These are phyloP conservation scores for Colletotrichum tropicicola DNA, from an alignment of 2,329 filamentous ascomycete species.

Conservation along the genomic window DNA sequence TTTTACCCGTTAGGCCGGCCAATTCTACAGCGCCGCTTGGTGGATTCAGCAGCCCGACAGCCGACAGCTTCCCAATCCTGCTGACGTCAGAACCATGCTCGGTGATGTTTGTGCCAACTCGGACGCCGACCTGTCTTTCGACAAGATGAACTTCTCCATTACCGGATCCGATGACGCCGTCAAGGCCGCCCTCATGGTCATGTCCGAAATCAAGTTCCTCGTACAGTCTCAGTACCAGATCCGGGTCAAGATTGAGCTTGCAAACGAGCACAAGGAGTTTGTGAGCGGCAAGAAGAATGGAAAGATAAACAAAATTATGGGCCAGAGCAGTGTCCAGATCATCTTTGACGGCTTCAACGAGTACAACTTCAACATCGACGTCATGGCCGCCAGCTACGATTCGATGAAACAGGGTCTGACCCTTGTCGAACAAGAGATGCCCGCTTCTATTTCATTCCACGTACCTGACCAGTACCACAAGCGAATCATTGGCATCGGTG, in stretches of 20 bases:
- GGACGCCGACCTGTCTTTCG: constrained; percentile 92
- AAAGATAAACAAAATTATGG: constrained; percentile 99
- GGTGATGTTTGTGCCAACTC: constrained; percentile 97
- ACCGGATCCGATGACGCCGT: constrained; percentile 97
- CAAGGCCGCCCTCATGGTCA: constrained; percentile 92
- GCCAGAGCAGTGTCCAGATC: constrained; percentile 98
- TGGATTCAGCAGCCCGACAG: constrained; percentile 59
- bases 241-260: constrained; percentile 96
- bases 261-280: constrained; percentile 99
- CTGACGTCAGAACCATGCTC: constrained; percentile 89
- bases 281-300: constrained; percentile 99
- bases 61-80: constrained; percentile 66
- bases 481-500: constrained; percentile 97
- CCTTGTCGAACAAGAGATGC: constrained; percentile 98
- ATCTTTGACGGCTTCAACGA: constrained; percentile 99
- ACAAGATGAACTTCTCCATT: constrained; percentile 92
- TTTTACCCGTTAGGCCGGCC: constrained; percentile 72
- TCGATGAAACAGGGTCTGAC: constrained; percentile 92
- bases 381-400: constrained; percentile 91
- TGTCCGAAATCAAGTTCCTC: constrained; percentile 91
- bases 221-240: constrained; percentile 90
- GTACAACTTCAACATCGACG: constrained; percentile 99
- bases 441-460: constrained; percentile 98
- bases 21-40: constrained; percentile 98
- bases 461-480: constrained; percentile 99